Evolutionary conservation across 2,329 filamentous ascomycete species (phyloP), one percentile per base, ranked within the genome.

Genomic region (Biscogniauxia marginata): DNA sequence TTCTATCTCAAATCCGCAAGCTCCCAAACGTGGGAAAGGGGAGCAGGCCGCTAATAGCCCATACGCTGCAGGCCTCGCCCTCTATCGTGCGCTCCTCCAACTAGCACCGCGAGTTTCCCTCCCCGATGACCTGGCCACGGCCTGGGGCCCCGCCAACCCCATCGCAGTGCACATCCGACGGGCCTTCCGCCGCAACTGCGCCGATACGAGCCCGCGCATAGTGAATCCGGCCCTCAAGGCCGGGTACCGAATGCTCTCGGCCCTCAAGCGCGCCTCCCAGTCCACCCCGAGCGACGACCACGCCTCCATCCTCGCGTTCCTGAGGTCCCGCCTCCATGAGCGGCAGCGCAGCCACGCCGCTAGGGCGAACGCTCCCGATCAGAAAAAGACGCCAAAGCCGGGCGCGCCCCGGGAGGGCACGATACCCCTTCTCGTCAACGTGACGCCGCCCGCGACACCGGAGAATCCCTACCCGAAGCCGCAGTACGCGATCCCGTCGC

Each of bases 31-130:
- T n/a, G n/a, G n/a, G n/a, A n/a, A n/a, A n/a, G n/a, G n/a, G n/a
- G n/a, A n/a, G n/a, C n/a, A n/a, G n/a, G n/a, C n/a, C n/a, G n/a
- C 24, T 45, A n/a, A 22, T 39, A 39, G 13, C 30, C 24, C 16
- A 13, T 7, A 8, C 20, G 6, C 22, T 20, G 19, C 62, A 87
- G 86, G 84, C 68, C 80, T 90, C 60, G 87, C 89, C 50, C 84
- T 93, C 49, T 93, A 88, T 74, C 82, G 87, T 60, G 85, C 88
- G 34, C 82, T 93, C 54, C 74, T 91, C 52, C 79, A 79, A 59
- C 80, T 84, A 72, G 84, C 79, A 56, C 71, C 75, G 24, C 75
- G 72, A 44, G 73, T 88, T 30, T 74, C 79, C 1, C 73, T 90
- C 1, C 79, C 83, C 1, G 65, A 76, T 67, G 75, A 83, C 48